Evolutionary conservation across 805 yeast species (phyloP).

Genomic region (Metschnikowia similis): DNA sequence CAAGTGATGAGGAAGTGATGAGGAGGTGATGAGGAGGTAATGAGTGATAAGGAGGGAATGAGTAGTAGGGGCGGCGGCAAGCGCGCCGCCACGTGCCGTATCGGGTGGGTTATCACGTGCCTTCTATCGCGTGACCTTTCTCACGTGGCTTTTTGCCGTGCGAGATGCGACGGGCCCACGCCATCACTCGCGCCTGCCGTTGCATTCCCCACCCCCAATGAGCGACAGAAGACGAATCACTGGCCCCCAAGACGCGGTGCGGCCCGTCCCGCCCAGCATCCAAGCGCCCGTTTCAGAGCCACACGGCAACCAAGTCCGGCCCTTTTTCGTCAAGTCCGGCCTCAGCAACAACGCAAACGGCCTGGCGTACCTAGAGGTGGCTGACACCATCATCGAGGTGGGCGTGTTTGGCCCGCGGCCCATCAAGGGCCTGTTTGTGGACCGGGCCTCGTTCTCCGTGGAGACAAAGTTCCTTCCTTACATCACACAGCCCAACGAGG

Average conservation of each 20-base stretch:
- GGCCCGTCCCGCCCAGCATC: constrained; percentile 21
- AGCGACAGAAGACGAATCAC: constrained; percentile 80
- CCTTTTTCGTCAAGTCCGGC: constrained; percentile 59
- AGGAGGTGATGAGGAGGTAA: too few relatives aligned
- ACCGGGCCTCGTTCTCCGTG: constrained; percentile 63
- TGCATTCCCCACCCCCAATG: constrained; percentile 19
- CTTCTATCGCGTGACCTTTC: background rate
- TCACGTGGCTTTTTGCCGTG: too few relatives aligned
- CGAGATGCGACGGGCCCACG: background rate
- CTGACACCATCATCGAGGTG: constrained; percentile 56
- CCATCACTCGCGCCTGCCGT: background rate
- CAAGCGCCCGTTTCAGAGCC: background rate
- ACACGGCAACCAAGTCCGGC: constrained; percentile 7
- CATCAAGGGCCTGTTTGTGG: constrained; percentile 64
- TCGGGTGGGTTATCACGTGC: too few relatives aligned
- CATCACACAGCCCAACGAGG: constrained; percentile 37
- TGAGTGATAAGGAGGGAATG: too few relatives aligned
- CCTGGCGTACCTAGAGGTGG: constrained; percentile 72
- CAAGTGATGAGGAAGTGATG: too few relatives aligned
- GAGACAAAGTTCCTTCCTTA: constrained; percentile 53
- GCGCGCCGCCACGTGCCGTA: too few relatives aligned
- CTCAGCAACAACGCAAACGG: constrained; percentile 73
- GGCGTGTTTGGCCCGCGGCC: constrained; percentile 90
- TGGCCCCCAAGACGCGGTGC: constrained; percentile 68
- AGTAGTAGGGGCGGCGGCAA: too few relatives aligned